A percentile compares a stretch with the other conserved stretches of the same genome.
Conservation (phyloP, 257 asterid species). For the Plantago ovata region DNA sequence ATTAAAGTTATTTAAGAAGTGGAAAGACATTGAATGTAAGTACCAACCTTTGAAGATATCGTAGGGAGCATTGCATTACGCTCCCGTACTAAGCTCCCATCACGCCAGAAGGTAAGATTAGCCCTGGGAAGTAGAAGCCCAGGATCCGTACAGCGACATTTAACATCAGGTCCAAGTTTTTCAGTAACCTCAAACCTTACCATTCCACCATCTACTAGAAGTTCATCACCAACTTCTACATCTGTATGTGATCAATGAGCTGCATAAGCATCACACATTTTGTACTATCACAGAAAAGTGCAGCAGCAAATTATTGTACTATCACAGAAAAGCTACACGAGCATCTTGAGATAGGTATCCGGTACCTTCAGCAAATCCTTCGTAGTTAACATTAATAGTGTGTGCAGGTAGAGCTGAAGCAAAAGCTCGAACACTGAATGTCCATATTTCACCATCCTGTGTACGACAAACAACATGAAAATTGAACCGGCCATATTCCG, state of each 20-base stretch:
- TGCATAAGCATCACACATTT: constrained; percentile 13
- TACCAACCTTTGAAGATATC: constrained; percentile 80
- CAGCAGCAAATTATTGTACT: constrained; percentile 6
- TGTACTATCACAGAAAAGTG: constrained; percentile 13
- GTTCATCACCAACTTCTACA: constrained; percentile 87
- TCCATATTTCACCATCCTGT: constrained; percentile 99
- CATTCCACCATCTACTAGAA: constrained; percentile 99
- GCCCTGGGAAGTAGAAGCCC: constrained; percentile 97
- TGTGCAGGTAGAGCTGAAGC: constrained; percentile 69
- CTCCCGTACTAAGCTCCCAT: constrained; percentile 91
- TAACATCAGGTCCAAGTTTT: constrained; percentile 97
- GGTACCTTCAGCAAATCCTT: constrained; percentile 95
- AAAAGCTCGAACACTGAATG: constrained; percentile 88
- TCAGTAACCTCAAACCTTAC: constrained; percentile 97
- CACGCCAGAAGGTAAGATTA: constrained; percentile 94
- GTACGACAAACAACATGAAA: constrained; percentile 18
- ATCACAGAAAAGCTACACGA: constrained; percentile 15
- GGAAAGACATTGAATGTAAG: constrained; percentile 5
- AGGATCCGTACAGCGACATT: constrained; percentile 91
- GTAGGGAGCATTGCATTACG: constrained; percentile 99
- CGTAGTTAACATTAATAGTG: constrained; percentile 85
- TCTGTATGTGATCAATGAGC: constrained; percentile 39
- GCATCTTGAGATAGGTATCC: no score
- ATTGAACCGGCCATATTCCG: neutral
- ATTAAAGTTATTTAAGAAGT: neutral